These are phyloP conservation scores for Tilletia walkeri DNA, from an alignment of 1,284 basidiomycete genomes.

Conservation along the genomic window DNA sequence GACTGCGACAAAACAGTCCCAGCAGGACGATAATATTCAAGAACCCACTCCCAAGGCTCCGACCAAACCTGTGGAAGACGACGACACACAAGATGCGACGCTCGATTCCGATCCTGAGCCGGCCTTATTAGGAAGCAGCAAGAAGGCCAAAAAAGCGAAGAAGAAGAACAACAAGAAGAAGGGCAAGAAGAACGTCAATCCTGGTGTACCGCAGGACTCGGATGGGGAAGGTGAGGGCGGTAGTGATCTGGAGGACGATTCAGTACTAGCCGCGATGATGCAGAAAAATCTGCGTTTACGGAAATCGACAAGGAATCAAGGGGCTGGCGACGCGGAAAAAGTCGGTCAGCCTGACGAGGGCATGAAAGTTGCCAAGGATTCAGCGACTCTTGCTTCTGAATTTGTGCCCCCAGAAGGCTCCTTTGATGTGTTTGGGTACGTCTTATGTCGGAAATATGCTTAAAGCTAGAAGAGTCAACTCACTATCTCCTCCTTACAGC, in stretches of 20 bases:
- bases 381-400: constrained; percentile 18
- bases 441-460: not conserved
- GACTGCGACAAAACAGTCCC: not conserved
- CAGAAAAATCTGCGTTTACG: constrained; percentile 20
- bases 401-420: constrained; percentile 7
- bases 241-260: constrained; percentile 18
- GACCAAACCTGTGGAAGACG: too few species aligned
- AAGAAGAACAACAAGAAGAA: constrained; percentile 47
- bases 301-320: constrained; percentile 22
- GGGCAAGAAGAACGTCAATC: constrained; percentile 43
- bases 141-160: constrained; percentile 36
- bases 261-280: constrained; percentile 22
- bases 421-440: constrained; percentile 12
- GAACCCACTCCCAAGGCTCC: not conserved
- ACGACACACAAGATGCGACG: not conserved
- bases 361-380: constrained; percentile 20
- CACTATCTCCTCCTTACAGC: constrained; percentile 43
- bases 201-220: constrained; percentile 17
- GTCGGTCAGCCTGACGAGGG: constrained; percentile 10
- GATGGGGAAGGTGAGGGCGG: not conserved
- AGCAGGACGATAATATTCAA: not conserved
- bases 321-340: not conserved
- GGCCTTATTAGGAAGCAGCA: not conserved
- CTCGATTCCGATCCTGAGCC: not conserved
- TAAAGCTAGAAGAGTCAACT: constrained; percentile 28